phyloP scores from a whole-genome alignment of 164 flowering plant species.

The Stephania yunnanensis region DNA sequence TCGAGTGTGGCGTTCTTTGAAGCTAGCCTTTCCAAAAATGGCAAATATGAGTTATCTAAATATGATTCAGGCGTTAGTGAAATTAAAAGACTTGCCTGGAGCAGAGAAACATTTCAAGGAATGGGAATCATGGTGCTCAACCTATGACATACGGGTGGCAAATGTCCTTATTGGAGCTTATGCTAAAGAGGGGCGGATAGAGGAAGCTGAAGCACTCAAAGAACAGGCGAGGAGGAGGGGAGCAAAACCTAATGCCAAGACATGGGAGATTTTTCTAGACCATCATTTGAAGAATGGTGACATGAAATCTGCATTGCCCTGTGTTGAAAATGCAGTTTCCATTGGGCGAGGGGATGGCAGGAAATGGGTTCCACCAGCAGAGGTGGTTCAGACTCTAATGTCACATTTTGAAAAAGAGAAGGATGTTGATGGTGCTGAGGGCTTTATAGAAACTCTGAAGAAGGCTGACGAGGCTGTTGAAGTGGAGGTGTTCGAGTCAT shows the following conservation, averaged over 20 bases:
- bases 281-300: conserved; percentile 55
- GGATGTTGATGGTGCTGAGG: conserved; percentile 87
- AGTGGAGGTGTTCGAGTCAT: conserved; percentile 54
- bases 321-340: conserved; percentile 56
- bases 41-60: conserved; percentile 75
- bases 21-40: conserved; percentile 65
- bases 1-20: conserved; percentile 86
- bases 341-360: conserved; percentile 54
- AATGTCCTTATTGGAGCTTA: conserved; percentile 70
- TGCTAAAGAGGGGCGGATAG: conserved; percentile 39
- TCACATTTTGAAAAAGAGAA: conserved; percentile 58
- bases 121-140: conserved; percentile 60
- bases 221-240: conserved; percentile 51
- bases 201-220: conserved; percentile 57
- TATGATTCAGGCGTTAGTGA: conserved; percentile 74
- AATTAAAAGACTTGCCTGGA: conserved; percentile 82
- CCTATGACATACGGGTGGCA: conserved; percentile 71
- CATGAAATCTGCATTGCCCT: conserved; percentile 42
- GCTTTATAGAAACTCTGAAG: conserved; percentile 49
- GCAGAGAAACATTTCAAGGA: conserved; percentile 86
- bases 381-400: conserved; percentile 42
- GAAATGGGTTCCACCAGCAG: conserved; percentile 65
- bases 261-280: conserved; percentile 75
- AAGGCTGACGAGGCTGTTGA: conserved; percentile 39
- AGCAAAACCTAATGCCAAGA: conserved; percentile 72